phyloP scores from a whole-genome alignment of 495 filamentous ascomycete genomes.

The Pyrenopolyporus hunteri region DNA sequence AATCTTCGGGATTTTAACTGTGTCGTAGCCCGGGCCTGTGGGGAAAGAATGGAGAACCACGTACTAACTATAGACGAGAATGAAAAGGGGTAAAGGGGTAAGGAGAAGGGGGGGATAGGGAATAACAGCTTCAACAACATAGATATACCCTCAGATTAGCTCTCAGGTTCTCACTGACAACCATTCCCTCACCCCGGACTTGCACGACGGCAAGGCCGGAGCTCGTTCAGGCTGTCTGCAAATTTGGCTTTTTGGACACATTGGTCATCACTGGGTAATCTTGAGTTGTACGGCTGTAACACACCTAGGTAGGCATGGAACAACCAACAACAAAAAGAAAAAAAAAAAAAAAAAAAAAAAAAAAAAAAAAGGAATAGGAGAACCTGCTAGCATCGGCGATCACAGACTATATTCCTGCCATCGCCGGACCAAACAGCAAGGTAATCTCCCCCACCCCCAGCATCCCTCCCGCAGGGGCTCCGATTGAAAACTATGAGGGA shows the following conservation, averaged over 20 bases:
- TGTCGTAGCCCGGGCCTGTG: too few species aligned
- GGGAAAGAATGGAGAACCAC: too few species aligned
- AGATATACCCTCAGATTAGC: constrained; percentile 64
- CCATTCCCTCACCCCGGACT: constrained; percentile 38
- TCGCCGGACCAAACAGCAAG: constrained; percentile 17
- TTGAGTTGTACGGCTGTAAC: constrained; percentile 34
- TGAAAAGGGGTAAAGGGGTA: not conserved
- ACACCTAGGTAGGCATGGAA: too few species aligned
- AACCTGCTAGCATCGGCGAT: constrained; percentile 15
- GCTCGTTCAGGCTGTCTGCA: constrained; percentile 57
- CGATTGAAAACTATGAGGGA: constrained; percentile 64
- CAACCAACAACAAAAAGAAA: too few species aligned
- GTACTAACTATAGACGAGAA: too few species aligned
- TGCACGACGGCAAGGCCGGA: constrained; percentile 17
- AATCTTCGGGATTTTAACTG: too few species aligned
- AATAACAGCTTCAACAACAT: constrained; percentile 7
- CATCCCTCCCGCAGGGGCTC: too few species aligned
- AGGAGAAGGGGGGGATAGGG: not conserved
- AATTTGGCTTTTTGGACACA: constrained; percentile 68
- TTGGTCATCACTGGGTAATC: constrained; percentile 62
- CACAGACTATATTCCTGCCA: not conserved
- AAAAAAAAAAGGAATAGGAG: constrained; percentile 28
- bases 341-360: too few species aligned
- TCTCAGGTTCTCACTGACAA: constrained; percentile 66
- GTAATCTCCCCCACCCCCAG: constrained; percentile 21